Conservation (phyloP, 345 rosid genomes). For the Firmiana major region DNA sequence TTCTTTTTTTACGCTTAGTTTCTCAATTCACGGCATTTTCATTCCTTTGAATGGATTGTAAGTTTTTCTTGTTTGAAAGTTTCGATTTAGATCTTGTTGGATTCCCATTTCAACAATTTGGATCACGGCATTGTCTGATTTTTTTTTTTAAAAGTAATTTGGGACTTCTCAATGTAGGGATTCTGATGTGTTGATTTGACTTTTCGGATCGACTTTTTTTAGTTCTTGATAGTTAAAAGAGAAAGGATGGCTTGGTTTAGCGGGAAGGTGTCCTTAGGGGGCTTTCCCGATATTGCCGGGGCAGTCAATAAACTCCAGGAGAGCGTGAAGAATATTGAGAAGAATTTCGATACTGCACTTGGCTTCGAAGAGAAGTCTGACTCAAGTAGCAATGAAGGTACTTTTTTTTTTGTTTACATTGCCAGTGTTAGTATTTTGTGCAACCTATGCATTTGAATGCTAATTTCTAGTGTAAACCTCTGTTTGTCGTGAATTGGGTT, state of each 20-base stretch:
- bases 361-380: conserved; percentile 86
- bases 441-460: not conserved
- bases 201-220: conserved; percentile 10
- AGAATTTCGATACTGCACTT: conserved; percentile 94
- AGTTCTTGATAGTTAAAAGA: not conserved
- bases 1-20: not conserved
- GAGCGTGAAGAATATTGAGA: conserved; percentile 98
- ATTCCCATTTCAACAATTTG: not conserved
- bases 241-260: conserved; percentile 89
- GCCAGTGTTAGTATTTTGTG: not conserved
- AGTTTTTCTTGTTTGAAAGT: not conserved
- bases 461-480: not conserved
- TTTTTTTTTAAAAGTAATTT: not conserved
- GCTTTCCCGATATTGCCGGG: conserved; percentile 96
- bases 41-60: not conserved
- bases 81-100: not conserved
- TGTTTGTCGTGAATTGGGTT: not conserved
- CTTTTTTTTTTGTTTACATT: not conserved
- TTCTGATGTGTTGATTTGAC: conserved; percentile 30
- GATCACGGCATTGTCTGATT: conserved; percentile 9
- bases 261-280: conserved; percentile 79
- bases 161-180: conserved; percentile 25
- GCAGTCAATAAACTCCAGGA: conserved; percentile 97
- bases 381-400: conserved; percentile 60
- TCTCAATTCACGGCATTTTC: conserved; percentile 1